Base-by-base conservation (phyloP, 1,284 basidiomycete genomes). In the Cutaneotrichosporon dermatis region DNA sequence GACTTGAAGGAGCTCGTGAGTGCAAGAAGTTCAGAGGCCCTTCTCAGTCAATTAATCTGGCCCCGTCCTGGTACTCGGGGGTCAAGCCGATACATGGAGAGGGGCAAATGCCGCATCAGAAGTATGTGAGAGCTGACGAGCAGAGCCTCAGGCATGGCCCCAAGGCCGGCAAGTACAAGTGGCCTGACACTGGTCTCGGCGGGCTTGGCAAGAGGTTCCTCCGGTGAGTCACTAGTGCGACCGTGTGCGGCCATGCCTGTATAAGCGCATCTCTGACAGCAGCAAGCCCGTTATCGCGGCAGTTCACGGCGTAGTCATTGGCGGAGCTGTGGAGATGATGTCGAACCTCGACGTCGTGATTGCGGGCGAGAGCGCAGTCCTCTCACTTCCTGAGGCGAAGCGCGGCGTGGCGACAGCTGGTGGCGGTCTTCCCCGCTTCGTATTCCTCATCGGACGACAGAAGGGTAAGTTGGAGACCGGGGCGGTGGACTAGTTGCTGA, bases 301-400 rank as follows among this genome's bases (percentile, higher is more conserved):
- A 0, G 34, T 62, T 1, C 35, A 46, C 40, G 61, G 61, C 25
- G 25, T 57, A 25, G 57, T 55, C 9, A 51, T 62, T 6, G 61
- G 61, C n/a, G 61, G 61, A 6, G 61, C 58, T 2, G 51, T 59
- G n/a, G 61, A 62, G 55, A 59, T 62, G 61, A 41, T 62, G 4
- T 54, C 58, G 3, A 62, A 62, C 40, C 49, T 62, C 37, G 61
- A 62, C 40, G 58, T 62, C 4, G 52, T 59, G 3, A 40, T 62
- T 6, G 61, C 61, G 2, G 61, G 58, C 39, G 58, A 57, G 51
- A 52, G 40, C 48, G 57, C 61, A 11, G 40, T 49, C 25, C 55
- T 62, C 3, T 51, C 51, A 33, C 43, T 59, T 1, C 61, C 61
- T 4, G 61, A 62, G 55, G 55, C 58, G 4, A 62, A 62, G 49